Conservation (phyloP, 2,329 filamentous ascomycete species). For the Ophiostoma piceae region DNA sequence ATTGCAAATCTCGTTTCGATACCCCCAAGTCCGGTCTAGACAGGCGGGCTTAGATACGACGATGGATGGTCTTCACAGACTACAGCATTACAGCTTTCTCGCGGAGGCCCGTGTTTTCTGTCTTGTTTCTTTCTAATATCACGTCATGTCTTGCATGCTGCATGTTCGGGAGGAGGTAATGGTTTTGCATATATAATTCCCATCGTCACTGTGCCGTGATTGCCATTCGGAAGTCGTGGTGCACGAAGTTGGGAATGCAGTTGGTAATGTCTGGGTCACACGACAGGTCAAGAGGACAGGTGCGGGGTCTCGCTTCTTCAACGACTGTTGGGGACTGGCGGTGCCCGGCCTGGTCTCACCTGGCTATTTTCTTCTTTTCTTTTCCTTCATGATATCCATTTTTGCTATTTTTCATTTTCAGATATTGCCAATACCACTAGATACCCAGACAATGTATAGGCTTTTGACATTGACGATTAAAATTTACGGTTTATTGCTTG, state of each 20-base stretch:
- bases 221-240: neutral
- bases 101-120: neutral
- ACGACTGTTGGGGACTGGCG: neutral
- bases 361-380: constrained; percentile 18
- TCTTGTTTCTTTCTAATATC: neutral
- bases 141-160: neutral
- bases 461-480: neutral
- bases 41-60: neutral
- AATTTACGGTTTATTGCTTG: neutral
- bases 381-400: constrained; percentile 27
- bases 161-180: constrained; percentile 12
- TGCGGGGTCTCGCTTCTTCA: neutral
- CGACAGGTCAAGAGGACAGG: constrained; percentile 1
- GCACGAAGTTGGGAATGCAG: neutral
- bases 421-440: constrained; percentile 21
- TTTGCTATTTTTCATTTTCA: constrained; percentile 17
- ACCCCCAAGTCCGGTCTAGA: neutral
- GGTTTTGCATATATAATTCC: constrained; percentile 28
- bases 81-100: neutral
- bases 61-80: neutral
- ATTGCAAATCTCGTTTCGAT: neutral
- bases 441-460: constrained; percentile 20
- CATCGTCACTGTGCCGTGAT: constrained; percentile 24
- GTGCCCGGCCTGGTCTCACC: neutral
- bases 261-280: constrained; percentile 15